Evolutionary conservation across 768 basidiomycete genomes (phyloP).

Genomic region (Pleurotus giganteus): DNA sequence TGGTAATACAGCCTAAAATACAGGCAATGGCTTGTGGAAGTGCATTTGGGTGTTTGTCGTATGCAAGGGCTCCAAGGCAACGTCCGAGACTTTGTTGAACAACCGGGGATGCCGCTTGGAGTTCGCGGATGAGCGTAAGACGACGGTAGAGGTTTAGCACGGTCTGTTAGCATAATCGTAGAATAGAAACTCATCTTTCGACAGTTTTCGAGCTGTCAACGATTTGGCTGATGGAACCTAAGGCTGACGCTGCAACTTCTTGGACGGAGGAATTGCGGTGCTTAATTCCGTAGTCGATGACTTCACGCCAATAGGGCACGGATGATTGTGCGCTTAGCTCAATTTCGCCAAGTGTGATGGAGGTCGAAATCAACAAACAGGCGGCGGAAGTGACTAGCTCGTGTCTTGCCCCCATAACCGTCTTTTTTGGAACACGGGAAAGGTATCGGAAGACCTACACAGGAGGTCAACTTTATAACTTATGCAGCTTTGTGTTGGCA

Average conservation of each 20-base stretch:
- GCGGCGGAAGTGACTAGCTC: conserved; percentile 70
- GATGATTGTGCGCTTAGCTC: conserved; percentile 36
- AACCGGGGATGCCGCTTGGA: conserved; percentile 44
- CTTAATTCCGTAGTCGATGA: conserved; percentile 73
- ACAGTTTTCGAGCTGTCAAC: conserved; percentile 63
- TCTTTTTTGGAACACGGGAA: conserved; percentile 50
- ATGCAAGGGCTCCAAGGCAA: conserved; percentile 68
- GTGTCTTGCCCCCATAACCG: conserved; percentile 63
- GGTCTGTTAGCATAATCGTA: conserved; percentile 11
- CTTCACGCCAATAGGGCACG: conserved; percentile 60
- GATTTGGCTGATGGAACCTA: conserved; percentile 67
- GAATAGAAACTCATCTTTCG: conserved; percentile 67
- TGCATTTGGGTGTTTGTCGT: conserved; percentile 50
- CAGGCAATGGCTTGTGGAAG: conserved; percentile 54
- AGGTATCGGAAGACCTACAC: conserved; percentile 67
- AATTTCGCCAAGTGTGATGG: conserved; percentile 59
- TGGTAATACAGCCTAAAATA: conserved; percentile 58
- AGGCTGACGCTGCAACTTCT: conserved; percentile 70
- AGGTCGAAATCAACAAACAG: conserved; percentile 66
- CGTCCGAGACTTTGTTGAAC: conserved; percentile 75
- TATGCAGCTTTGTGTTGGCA: conserved; percentile 9
- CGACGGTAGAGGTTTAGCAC: conserved; percentile 9
- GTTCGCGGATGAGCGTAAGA: conserved; percentile 62
- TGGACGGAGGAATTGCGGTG: conserved; percentile 65
- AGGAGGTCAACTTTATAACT: not conserved